Percentiles rank a stretch among this genome's conserved stretches.
These are phyloP conservation scores for Musa balbisiana DNA, from an alignment of 202 grass and related monocot species.

Conservation along the genomic window DNA sequence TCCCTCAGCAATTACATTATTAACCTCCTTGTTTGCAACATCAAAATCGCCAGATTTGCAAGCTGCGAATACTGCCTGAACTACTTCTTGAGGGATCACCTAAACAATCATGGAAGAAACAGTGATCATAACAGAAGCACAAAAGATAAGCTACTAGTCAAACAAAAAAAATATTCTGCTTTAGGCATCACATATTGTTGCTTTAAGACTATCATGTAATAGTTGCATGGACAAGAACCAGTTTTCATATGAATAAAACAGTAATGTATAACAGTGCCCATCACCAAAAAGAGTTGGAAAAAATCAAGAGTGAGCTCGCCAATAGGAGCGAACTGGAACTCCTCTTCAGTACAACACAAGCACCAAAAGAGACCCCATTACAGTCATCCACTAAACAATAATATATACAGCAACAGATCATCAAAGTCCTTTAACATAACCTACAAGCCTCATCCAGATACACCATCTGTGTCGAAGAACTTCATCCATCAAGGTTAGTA, in stretches of 20 bases:
- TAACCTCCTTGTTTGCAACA: constrained; percentile 80
- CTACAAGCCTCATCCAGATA: too few species aligned
- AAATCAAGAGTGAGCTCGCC: neutral
- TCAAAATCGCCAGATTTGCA: constrained; percentile 96
- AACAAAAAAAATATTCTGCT: neutral
- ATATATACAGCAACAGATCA: neutral
- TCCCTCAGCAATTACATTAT: constrained; percentile 83
- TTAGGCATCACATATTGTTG: neutral
- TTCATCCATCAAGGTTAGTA: too few species aligned
- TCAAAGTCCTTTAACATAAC: neutral
- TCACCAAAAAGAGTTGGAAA: neutral
- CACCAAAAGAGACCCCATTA: too few species aligned
- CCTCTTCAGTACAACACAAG: too few species aligned
- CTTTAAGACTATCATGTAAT: neutral
- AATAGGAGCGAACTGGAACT: too few species aligned
- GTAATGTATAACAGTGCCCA: too few species aligned
- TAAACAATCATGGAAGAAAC: constrained; percentile 23
- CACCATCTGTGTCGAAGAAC: too few species aligned
- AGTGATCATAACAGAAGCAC: neutral
- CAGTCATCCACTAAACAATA: neutral
- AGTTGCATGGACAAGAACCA: neutral
- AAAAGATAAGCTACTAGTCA: too few species aligned
- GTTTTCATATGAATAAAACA: too few species aligned
- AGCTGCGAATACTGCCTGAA: constrained; percentile 59
- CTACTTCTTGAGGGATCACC: constrained; percentile 77